Percentiles rank a stretch among this genome's conserved stretches.
These are phyloP conservation scores for Sphaerostilbella broomeana DNA, from an alignment of 2,329 filamentous ascomycete species.

Conservation along the genomic window DNA sequence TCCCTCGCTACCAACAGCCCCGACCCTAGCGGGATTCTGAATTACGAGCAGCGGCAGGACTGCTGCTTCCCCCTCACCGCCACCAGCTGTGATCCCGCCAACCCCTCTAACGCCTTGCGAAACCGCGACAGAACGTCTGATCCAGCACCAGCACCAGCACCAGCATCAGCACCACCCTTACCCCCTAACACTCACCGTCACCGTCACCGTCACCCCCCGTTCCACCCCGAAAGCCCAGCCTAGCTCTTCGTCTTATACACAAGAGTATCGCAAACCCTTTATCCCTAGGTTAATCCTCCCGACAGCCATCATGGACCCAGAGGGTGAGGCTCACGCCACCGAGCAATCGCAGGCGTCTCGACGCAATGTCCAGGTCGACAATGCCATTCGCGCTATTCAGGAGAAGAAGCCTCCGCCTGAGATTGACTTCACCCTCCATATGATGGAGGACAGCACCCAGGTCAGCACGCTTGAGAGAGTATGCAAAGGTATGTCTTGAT, in stretches of 20 bases:
- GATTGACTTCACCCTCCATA: slow-evolving; percentile 97
- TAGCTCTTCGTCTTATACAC: too few species aligned
- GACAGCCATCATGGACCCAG: slow-evolving; percentile 42
- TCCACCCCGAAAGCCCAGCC: too few species aligned
- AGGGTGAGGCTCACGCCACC: slow-evolving; percentile 30
- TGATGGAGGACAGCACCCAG: slow-evolving; percentile 94
- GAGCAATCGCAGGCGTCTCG: slow-evolving; percentile 31
- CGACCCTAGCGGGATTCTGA: slow-evolving; percentile 4
- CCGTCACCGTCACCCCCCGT: too few species aligned
- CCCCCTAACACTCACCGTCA: too few species aligned
- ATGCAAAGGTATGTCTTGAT: slow-evolving; percentile 74
- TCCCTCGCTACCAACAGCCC: slow-evolving; percentile 5
- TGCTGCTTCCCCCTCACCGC: slow-evolving; percentile 12
- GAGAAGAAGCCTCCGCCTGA: slow-evolving; percentile 94
- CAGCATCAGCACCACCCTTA: too few species aligned
- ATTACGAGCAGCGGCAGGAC: slow-evolving; percentile 10
- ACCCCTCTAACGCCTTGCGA: slow-evolving; percentile 8
- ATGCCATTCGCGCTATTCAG: slow-evolving; percentile 83
- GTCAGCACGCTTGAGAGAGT: slow-evolving; percentile 94
- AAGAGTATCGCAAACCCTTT: too few species aligned
- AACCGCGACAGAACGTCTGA: too few species aligned
- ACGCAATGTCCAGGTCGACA: slow-evolving; percentile 65
- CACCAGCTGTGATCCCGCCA: slow-evolving; percentile 5
- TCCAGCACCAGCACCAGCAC: too few species aligned
- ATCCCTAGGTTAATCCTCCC: too few species aligned